Evolutionary conservation across 768 basidiomycete species (phyloP).

Genomic region (Termitomyces heimii): DNA sequence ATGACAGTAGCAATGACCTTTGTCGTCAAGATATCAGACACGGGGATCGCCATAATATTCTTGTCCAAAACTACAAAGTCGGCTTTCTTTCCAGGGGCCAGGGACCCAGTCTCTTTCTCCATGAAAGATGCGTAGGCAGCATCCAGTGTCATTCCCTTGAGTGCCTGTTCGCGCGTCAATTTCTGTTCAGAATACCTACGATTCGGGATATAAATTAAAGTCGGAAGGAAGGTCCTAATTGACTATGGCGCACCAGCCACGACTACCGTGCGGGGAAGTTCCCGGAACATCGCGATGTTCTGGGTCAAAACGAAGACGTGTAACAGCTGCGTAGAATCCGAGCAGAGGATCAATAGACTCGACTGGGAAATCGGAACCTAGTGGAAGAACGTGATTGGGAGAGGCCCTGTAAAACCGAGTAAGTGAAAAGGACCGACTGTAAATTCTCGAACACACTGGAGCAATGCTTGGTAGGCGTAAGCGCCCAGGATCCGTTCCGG

Average conservation of each 20-base stretch:
- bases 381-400: slow-evolving; percentile 50
- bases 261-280: slow-evolving; percentile 72
- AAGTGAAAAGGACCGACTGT: not conserved
- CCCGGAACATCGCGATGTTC: slow-evolving; percentile 42
- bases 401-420: slow-evolving; percentile 36
- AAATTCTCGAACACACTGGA: slow-evolving; percentile 38
- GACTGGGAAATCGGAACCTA: slow-evolving; percentile 94
- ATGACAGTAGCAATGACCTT: slow-evolving; percentile 70
- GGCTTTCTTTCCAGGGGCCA: slow-evolving; percentile 74
- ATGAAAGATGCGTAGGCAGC: slow-evolving; percentile 85
- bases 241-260: slow-evolving; percentile 62
- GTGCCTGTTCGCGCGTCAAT: slow-evolving; percentile 75
- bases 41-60: slow-evolving; percentile 68
- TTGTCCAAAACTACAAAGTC: slow-evolving; percentile 83
- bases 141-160: slow-evolving; percentile 89
- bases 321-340: slow-evolving; percentile 86
- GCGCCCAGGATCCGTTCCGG: slow-evolving; percentile 78
- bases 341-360: slow-evolving; percentile 86
- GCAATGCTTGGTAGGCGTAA: slow-evolving; percentile 81
- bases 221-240: not conserved
- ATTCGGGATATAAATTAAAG: not conserved
- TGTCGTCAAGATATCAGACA: slow-evolving; percentile 55
- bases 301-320: slow-evolving; percentile 39
- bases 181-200: slow-evolving; percentile 71
- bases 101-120: slow-evolving; percentile 65